phyloP scores from a whole-genome alignment of 768 basidiomycete genomes.

The Suillus subluteus region DNA sequence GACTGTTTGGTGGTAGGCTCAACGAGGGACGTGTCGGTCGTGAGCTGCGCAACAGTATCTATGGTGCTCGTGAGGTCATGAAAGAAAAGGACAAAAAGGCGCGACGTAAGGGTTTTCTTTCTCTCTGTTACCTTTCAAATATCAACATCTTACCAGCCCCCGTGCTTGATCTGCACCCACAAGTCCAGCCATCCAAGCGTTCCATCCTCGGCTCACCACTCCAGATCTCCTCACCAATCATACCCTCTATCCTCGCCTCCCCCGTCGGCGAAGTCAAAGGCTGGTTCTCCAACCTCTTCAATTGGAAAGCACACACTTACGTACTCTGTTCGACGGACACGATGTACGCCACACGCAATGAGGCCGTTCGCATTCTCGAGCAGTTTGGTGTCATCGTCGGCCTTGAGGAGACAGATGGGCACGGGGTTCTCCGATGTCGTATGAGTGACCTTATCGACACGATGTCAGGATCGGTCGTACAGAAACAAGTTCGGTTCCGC shows the following conservation, averaged over 20 bases:
- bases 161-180: slow-evolving; percentile 53
- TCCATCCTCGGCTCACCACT: slow-evolving; percentile 54
- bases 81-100: slow-evolving; percentile 58
- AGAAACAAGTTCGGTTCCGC: slow-evolving; percentile 83
- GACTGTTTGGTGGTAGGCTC: slow-evolving; percentile 36
- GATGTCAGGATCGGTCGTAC: slow-evolving; percentile 41
- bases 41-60: slow-evolving; percentile 56
- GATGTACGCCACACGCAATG: slow-evolving; percentile 61
- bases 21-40: slow-evolving; percentile 41
- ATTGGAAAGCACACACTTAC: slow-evolving; percentile 74
- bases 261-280: slow-evolving; percentile 84
- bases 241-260: slow-evolving; percentile 56
- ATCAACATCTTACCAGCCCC: slow-evolving; percentile 45
- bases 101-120: slow-evolving; percentile 50
- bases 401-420: slow-evolving; percentile 53
- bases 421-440: slow-evolving; percentile 52
- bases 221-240: slow-evolving; percentile 42
- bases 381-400: slow-evolving; percentile 64
- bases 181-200: slow-evolving; percentile 46
- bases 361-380: slow-evolving; percentile 66
- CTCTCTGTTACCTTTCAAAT: slow-evolving; percentile 4
- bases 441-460: slow-evolving; percentile 52
- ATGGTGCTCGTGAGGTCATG: slow-evolving; percentile 38
- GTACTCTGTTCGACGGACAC: slow-evolving; percentile 61
- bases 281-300: slow-evolving; percentile 96